These are phyloP conservation scores for Trichoderma atrobrunneum DNA, from an alignment of 2,329 filamentous ascomycete species.

Conservation along the genomic window DNA sequence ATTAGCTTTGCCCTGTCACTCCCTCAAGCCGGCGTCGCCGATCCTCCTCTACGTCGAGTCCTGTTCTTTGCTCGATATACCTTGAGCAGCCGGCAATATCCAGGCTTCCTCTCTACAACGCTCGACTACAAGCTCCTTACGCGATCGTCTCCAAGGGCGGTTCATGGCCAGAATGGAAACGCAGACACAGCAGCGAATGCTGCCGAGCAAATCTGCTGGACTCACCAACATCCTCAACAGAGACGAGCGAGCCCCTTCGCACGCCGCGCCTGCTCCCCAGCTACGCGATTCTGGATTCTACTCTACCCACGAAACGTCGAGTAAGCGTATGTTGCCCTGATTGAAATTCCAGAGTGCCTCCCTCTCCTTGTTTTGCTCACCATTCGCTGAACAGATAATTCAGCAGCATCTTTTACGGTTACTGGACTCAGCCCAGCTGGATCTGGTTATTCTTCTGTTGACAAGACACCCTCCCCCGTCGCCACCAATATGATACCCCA, in stretches of 20 bases:
- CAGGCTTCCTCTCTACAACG: not conserved
- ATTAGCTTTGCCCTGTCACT: not conserved
- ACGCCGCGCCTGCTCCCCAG: constrained; percentile 32
- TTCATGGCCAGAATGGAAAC: constrained; percentile 22
- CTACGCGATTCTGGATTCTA: constrained; percentile 44
- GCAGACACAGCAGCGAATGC: constrained; percentile 21
- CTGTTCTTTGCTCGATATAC: not conserved
- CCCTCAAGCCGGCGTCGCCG: constrained; percentile 3
- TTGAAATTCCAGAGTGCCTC: not conserved
- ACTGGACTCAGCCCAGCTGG: constrained; percentile 41
- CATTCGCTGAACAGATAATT: constrained; percentile 33
- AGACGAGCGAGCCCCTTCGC: constrained; percentile 31
- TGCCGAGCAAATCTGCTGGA: constrained; percentile 35
- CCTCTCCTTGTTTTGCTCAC: constrained; percentile 14
- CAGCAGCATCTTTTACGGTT: constrained; percentile 39
- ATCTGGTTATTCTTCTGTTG: constrained; percentile 49
- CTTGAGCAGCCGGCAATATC: not conserved
- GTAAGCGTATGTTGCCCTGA: constrained; percentile 38
- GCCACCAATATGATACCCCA: constrained; percentile 50
- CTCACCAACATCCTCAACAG: constrained; percentile 40
- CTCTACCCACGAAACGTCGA: constrained; percentile 43
- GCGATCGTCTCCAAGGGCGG: not conserved
- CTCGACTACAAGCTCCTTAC: not conserved
- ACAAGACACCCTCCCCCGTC: constrained; percentile 63
- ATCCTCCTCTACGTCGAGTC: not conserved